Conservation (phyloP, 139 green algal species). For the Zygnema circumcarinatum region DNA sequence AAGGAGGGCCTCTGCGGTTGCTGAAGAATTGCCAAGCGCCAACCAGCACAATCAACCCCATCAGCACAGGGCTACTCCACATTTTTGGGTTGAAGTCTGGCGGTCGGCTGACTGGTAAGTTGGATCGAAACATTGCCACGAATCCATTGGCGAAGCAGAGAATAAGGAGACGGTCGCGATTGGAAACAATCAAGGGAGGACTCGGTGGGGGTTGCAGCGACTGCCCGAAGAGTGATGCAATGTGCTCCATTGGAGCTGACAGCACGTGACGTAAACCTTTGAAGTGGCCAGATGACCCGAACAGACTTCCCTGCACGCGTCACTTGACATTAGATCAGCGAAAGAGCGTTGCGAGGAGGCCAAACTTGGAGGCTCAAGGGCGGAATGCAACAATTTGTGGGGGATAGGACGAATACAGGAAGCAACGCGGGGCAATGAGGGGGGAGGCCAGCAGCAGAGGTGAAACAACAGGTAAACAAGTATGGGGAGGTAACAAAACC, state of each 20-base stretch:
- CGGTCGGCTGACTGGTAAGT: neutral
- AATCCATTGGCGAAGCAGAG: constrained; percentile 3
- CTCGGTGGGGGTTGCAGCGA: neutral
- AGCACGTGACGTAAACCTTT: neutral
- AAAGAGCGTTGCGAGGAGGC: no score
- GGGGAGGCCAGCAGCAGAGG: constrained; percentile 16
- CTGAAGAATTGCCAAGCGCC: constrained; percentile 38
- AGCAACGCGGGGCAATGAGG: neutral
- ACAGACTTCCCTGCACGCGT: neutral
- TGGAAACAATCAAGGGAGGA: neutral
- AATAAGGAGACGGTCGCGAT: constrained; percentile 2
- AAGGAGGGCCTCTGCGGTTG: neutral
- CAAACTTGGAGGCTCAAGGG: neutral
- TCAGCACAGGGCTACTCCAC: constrained; percentile 12
- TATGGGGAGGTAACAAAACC: neutral
- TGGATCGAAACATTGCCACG: constrained; percentile 31
- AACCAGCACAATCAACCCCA: constrained; percentile 32
- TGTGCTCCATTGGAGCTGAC: neutral
- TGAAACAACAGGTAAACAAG: no score
- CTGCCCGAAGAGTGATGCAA: constrained; percentile 10
- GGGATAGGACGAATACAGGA: constrained; percentile 20
- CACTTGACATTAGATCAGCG: no score
- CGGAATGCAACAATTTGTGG: neutral
- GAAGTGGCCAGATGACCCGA: neutral
- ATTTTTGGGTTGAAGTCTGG: constrained; percentile 5